Conservation (phyloP, 1,284 basidiomycete species). For the Calocybe gambosa region DNA sequence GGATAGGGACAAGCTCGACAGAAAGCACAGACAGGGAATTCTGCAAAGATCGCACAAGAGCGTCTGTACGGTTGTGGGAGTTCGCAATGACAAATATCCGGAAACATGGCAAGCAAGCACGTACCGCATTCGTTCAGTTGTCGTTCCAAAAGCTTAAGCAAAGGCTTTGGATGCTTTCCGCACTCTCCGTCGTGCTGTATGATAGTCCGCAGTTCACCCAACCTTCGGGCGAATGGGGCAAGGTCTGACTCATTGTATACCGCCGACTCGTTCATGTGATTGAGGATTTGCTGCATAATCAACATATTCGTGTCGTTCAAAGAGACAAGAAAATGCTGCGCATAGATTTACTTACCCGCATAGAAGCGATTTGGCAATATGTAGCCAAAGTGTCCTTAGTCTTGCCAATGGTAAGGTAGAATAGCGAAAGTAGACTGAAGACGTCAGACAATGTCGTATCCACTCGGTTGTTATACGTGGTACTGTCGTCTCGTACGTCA, state of each 20-base stretch:
- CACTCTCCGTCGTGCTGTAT: constrained; percentile 78
- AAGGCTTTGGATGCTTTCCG: constrained; percentile 79
- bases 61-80: constrained; percentile 43
- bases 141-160: constrained; percentile 86
- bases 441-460: constrained; percentile 93
- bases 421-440: constrained; percentile 86
- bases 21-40: constrained; percentile 84
- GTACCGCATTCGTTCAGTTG: constrained; percentile 90
- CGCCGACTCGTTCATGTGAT: constrained; percentile 90
- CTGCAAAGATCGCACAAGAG: constrained; percentile 69
- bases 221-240: constrained; percentile 74
- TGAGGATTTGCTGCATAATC: constrained; percentile 75
- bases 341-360: constrained; percentile 65
- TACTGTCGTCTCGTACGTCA: constrained; percentile 78
- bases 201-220: constrained; percentile 76
- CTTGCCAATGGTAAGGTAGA: constrained; percentile 92
- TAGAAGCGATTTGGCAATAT: constrained; percentile 91
- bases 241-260: constrained; percentile 90
- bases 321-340: neutral
- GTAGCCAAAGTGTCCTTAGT: constrained; percentile 88
- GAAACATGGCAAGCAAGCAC: constrained; percentile 26
- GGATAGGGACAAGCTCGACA: constrained; percentile 83
- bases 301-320: constrained; percentile 13
- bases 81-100: constrained; percentile 1
- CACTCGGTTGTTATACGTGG: constrained; percentile 79